These are phyloP conservation scores for Rhododendron ovatum DNA, from an alignment of 148 eudicot genomes.

Conservation along the genomic window DNA sequence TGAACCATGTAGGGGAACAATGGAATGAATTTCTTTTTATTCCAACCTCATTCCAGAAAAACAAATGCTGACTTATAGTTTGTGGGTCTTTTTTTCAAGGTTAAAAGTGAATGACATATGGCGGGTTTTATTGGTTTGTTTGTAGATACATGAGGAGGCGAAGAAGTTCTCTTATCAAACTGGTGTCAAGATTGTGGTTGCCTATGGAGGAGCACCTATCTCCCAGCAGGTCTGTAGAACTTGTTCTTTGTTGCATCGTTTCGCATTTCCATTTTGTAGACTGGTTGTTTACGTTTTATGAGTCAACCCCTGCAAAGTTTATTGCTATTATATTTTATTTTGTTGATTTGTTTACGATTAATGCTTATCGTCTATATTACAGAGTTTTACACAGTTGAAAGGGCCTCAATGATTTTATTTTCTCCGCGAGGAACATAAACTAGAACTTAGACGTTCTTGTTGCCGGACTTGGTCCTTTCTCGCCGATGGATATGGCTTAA, in stretches of 20 bases:
- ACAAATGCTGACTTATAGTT: neutral
- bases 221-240: constrained; percentile 44
- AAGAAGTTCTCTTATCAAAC: constrained; percentile 75
- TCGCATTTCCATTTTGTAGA: neutral
- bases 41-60: neutral
- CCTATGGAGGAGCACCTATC: constrained; percentile 86
- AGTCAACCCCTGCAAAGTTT: neutral
- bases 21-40: neutral
- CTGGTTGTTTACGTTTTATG: neutral
- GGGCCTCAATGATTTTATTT: neutral
- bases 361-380: neutral
- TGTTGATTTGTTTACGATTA: neutral
- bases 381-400: neutral
- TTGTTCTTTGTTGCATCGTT: neutral
- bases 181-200: constrained; percentile 73
- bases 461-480: neutral
- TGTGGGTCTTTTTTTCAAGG: neutral
- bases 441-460: neutral
- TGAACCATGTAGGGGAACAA: neutral
- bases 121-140: constrained; percentile 2
- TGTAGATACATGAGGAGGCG: constrained; percentile 71
- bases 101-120: constrained; percentile 2
- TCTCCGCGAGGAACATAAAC: neutral
- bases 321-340: too few relatives aligned
- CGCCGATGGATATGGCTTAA: neutral